Evolutionary conservation across 1,139 yeast species (phyloP), one percentile per base, ranked within the genome.

Genomic region (Lodderomyces oxycetoniae): DNA sequence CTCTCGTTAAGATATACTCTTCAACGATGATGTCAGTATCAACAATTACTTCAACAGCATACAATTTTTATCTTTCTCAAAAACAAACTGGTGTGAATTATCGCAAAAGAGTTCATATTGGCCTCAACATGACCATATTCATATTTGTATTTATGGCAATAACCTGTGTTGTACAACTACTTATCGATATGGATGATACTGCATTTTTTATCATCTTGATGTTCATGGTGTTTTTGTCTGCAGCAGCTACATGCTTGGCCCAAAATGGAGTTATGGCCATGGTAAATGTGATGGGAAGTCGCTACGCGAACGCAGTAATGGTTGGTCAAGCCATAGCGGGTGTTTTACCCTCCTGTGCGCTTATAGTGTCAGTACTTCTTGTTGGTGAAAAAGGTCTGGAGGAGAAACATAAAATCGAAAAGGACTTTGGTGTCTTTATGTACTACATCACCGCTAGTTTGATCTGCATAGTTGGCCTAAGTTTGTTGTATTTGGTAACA

Each of bases 321-420:
- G 88, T 88, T 4, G 98, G 98, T 1, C 96, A 91, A 56, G 96
- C 95, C 0, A 65, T 89, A 10, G 88, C 96, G 0, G 97, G 97
- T 1, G 95, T 89, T 0, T 62, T 89, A 33, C 97, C 97, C 1
- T 78, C 96, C 0, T 57, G 82, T 11, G 82, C 94, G 0, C 64
- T 88, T 35, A 78, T 89, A 32, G 34, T 76, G 1, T 75, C 89
- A 1, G 58, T 67, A 9, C 71, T 81, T 28, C 43, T 75, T 26
- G 54, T 73, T 3, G 74, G 74, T 5, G 55, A 53, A 10, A 47
- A 48, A 11, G 39, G 43, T 6, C 45, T 42, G 3, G 50, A 48
- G 1, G 36, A 43, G 10, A 38, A 46, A n/a, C 38, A 46, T 9
- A 49, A 57, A 30, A 57, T 61, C 14, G 65, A 64, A 13, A 64